phyloP scores from a whole-genome alignment of 371 early-diverging fungal genomes.

The Fennellomyces sp. region DNA sequence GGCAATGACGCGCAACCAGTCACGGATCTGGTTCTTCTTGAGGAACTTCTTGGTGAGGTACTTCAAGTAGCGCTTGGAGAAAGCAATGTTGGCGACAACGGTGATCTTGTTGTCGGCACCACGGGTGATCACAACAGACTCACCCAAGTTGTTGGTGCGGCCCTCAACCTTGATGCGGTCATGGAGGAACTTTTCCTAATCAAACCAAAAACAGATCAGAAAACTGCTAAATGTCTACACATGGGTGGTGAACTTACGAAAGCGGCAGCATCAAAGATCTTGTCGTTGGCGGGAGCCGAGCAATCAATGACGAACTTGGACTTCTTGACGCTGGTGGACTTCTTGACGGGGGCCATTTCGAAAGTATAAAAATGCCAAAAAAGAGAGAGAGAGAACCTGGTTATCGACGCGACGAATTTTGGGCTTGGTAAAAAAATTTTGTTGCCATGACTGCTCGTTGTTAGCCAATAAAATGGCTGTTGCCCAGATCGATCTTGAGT shows the following conservation, averaged over 20 bases:
- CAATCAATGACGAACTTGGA: constrained; percentile 92
- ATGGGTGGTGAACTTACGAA: constrained; percentile 64
- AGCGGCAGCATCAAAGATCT: constrained; percentile 95
- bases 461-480: too few species aligned
- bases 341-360: constrained; percentile 54
- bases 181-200: constrained; percentile 94
- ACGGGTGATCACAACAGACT: constrained; percentile 85
- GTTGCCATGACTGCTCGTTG: background rate
- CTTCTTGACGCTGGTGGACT: constrained; percentile 45
- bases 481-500: too few species aligned
- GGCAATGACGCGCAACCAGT: constrained; percentile 97
- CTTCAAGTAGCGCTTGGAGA: constrained; percentile 99
- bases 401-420: background rate
- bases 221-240: background rate
- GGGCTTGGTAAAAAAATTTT: constrained; percentile 4
- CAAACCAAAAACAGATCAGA: too few species aligned
- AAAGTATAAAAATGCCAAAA: constrained; percentile 24
- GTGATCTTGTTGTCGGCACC: constrained; percentile 74
- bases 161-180: constrained; percentile 98
- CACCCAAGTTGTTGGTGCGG: constrained; percentile 95
- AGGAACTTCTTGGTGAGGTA: constrained; percentile 99
- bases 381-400: constrained; percentile 4
- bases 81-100: constrained; percentile 77
- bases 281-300: constrained; percentile 93
- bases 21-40: constrained; percentile 98